Conservation (phyloP, 1,284 basidiomycete species). For the Moesziomyces globuligerus region DNA sequence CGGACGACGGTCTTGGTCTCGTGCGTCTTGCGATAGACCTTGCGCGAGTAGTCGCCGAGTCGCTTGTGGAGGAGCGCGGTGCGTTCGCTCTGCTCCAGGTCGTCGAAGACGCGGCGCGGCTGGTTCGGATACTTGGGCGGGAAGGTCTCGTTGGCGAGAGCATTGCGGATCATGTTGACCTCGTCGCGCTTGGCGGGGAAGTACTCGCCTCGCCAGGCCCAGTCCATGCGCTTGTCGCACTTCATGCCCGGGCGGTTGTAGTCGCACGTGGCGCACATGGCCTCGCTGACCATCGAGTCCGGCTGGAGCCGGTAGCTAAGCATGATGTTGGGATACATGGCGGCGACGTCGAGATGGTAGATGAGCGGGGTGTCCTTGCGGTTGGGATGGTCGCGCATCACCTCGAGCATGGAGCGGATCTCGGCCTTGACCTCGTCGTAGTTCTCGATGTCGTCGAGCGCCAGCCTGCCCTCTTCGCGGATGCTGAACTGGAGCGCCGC, state of each 20-base stretch:
- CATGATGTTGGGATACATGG: slow-evolving; percentile 99
- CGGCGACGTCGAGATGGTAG: slow-evolving; percentile 98
- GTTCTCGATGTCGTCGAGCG: slow-evolving; percentile 87
- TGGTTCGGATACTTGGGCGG: slow-evolving; percentile 81
- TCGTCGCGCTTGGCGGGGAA: slow-evolving; percentile 98
- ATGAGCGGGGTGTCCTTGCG: slow-evolving; percentile 93
- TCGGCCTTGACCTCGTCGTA: slow-evolving; percentile 89
- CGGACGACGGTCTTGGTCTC: slow-evolving; percentile 95
- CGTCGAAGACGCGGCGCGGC: slow-evolving; percentile 82
- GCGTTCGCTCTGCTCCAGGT: slow-evolving; percentile 87
- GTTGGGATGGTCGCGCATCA: slow-evolving; percentile 89
- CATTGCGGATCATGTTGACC: slow-evolving; percentile 98
- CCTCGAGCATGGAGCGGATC: slow-evolving; percentile 82
- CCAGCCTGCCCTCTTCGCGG: slow-evolving; percentile 83
- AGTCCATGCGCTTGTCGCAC: slow-evolving; percentile 92
- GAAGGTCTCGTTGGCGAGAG: slow-evolving; percentile 92
- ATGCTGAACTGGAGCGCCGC: slow-evolving; percentile 90
- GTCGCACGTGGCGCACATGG: slow-evolving; percentile 97
- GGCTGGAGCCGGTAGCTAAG: slow-evolving; percentile 98
- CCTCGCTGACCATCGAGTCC: slow-evolving; percentile 96
- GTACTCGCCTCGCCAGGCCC: slow-evolving; percentile 99
- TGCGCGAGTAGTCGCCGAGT: slow-evolving; percentile 95
- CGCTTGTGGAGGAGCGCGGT: slow-evolving; percentile 94
- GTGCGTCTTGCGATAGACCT: slow-evolving; percentile 99
- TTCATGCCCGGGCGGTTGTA: slow-evolving; percentile 95